These are phyloP conservation scores for Bolboschoenus planiculmis DNA, from an alignment of 176 grass and related monocot species.

Conservation along the genomic window DNA sequence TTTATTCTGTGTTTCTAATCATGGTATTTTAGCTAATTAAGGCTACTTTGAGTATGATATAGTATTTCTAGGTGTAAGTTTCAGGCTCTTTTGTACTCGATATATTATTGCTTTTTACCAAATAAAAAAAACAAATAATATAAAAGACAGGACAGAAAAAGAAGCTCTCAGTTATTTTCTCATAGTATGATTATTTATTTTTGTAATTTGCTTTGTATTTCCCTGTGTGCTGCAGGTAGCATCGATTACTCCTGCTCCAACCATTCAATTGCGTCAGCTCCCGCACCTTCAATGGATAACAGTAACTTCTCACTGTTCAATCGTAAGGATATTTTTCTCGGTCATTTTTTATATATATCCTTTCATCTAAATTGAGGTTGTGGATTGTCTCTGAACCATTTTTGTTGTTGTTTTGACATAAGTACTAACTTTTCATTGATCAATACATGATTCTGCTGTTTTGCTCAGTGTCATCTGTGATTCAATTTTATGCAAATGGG, in stretches of 20 bases:
- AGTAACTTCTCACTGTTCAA: slow-evolving; percentile 47
- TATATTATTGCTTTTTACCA: neutral
- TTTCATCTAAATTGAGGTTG: neutral
- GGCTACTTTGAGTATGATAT: neutral
- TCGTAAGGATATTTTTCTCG: slow-evolving; percentile 34
- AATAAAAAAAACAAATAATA: neutral
- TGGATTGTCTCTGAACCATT: neutral
- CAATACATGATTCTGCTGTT: neutral
- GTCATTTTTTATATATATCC: neutral
- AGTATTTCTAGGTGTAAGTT: neutral
- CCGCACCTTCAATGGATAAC: neutral
- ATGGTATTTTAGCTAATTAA: neutral
- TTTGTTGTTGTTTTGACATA: neutral
- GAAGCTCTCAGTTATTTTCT: neutral
- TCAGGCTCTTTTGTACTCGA: neutral
- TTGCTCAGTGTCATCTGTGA: neutral
- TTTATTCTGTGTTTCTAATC: neutral
- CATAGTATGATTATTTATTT: neutral
- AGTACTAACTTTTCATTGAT: neutral
- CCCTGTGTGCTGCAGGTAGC: slow-evolving; percentile 42
- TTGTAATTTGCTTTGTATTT: neutral
- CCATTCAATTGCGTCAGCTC: slow-evolving; percentile 20
- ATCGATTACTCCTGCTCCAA: slow-evolving; percentile 53
- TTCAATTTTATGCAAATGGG: neutral
- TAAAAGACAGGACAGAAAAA: neutral